A percentile compares a stretch with the other conserved stretches of the same genome.
phyloP scores from a whole-genome alignment of 192 early-diverging fungal species.

The Phycomyces nitens region DNA sequence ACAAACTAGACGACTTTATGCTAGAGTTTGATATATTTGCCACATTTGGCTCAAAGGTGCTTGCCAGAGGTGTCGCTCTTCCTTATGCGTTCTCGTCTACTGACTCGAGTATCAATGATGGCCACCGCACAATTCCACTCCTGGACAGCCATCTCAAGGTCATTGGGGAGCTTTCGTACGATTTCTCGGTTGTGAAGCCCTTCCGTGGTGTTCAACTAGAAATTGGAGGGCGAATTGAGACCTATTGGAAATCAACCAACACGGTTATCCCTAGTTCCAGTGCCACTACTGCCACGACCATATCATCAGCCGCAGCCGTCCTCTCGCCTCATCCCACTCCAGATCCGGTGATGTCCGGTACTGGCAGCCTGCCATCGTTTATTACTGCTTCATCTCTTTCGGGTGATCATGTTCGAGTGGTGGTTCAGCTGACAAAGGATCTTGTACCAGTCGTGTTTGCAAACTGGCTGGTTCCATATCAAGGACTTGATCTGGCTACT shows the following conservation, averaged over 20 bases:
- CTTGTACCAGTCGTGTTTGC: slow-evolving; percentile 83
- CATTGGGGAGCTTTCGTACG: slow-evolving; percentile 86
- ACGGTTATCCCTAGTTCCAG: slow-evolving; percentile 42
- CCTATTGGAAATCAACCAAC: slow-evolving; percentile 98
- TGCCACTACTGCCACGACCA: slow-evolving; percentile 16
- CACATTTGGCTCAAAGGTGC: slow-evolving; percentile 93
- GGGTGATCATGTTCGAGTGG: slow-evolving; percentile 85
- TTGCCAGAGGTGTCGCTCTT: slow-evolving; percentile 83
- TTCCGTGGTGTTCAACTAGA: slow-evolving; percentile 85
- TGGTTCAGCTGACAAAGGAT: slow-evolving; percentile 88
- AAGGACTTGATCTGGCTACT: slow-evolving; percentile 48
- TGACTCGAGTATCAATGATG: slow-evolving; percentile 36
- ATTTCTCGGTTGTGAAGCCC: slow-evolving; percentile 78
- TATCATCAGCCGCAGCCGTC: slow-evolving; percentile 25
- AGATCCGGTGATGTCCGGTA: slow-evolving; percentile 21
- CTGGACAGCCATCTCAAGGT: slow-evolving; percentile 89
- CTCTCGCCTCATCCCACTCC: slow-evolving; percentile 25
- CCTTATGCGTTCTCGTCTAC: slow-evolving; percentile 58
- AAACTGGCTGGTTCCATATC: slow-evolving; percentile 64
- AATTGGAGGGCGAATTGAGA: slow-evolving; percentile 95
- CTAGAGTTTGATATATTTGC: slow-evolving; percentile 96
- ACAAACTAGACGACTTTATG: slow-evolving; percentile 67
- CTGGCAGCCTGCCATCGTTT: slow-evolving; percentile 52
- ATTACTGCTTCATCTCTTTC: slow-evolving; percentile 88
- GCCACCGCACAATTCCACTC: slow-evolving; percentile 60